Conservation (phyloP, 805 yeast genomes). For the Kodamaea neixiangensis region DNA sequence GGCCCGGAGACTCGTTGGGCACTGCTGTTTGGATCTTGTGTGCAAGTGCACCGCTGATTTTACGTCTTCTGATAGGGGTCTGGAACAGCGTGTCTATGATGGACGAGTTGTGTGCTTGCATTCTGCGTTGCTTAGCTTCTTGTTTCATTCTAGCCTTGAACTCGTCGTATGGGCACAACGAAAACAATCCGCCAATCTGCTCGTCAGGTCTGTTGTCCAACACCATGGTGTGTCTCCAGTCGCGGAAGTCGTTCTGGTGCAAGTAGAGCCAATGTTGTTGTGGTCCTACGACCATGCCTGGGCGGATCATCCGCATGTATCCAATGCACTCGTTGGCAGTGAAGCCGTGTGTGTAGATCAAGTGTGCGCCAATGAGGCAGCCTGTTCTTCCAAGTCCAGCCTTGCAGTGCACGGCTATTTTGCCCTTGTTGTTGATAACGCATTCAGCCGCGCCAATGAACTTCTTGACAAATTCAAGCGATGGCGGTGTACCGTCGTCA, state of each 20-base stretch:
- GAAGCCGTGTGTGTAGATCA: slow-evolving; percentile 94
- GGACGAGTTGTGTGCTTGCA: slow-evolving; percentile 30
- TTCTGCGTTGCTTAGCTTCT: slow-evolving; percentile 41
- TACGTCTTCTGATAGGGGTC: slow-evolving; percentile 71
- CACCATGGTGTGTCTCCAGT: slow-evolving; percentile 92
- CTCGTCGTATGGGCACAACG: slow-evolving; percentile 63
- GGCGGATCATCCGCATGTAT: slow-evolving; percentile 93
- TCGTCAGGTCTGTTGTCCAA: slow-evolving; percentile 67
- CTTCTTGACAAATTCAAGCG: slow-evolving; percentile 87
- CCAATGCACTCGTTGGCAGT: slow-evolving; percentile 97
- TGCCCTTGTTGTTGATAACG: slow-evolving; percentile 80
- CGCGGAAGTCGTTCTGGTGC: slow-evolving; percentile 94
- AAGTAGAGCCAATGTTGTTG: slow-evolving; percentile 98
- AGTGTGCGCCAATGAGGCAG: slow-evolving; percentile 94
- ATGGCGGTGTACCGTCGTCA: slow-evolving; percentile 98
- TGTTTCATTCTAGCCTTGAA: slow-evolving; percentile 54
- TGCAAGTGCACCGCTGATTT: slow-evolving; percentile 67
- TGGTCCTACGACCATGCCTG: slow-evolving; percentile 99
- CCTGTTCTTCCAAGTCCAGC: slow-evolving; percentile 99
- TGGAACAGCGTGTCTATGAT: slow-evolving; percentile 53
- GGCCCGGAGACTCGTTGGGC: slow-evolving; percentile 94
- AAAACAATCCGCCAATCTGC: slow-evolving; percentile 65
- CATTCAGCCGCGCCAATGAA: slow-evolving; percentile 96
- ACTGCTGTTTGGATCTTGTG: slow-evolving; percentile 74
- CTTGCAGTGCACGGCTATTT: slow-evolving; percentile 98